Evolutionary conservation across 1,139 yeast genomes (phyloP).

Genomic region (Kazachstania sp.): DNA sequence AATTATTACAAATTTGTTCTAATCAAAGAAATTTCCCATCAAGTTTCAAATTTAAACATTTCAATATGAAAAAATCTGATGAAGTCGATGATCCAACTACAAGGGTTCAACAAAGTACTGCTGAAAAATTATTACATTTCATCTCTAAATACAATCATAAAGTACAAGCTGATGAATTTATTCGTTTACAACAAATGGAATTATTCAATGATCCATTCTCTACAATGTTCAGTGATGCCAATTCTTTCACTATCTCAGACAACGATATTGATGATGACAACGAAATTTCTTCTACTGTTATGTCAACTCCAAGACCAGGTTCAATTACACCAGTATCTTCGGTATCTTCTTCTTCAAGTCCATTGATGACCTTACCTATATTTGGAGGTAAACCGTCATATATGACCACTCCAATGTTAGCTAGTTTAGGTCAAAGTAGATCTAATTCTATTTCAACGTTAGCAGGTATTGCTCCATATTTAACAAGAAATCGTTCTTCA

Average conservation of each 20-base stretch:
- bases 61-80: conserved; percentile 4
- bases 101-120: not conserved
- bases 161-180: conserved; percentile 17
- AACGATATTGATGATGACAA: conserved; percentile 1
- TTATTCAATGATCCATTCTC: conserved; percentile 8
- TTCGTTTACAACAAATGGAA: conserved; percentile 14
- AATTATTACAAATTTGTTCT: conserved; percentile 12
- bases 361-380: not conserved
- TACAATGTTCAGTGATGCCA: not conserved
- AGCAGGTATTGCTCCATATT: not conserved
- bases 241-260: not conserved
- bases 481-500: conserved; percentile 2
- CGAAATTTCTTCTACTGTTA: not conserved
- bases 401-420: not conserved
- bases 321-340: conserved; percentile 3
- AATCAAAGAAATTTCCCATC: conserved; percentile 20
- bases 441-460: conserved; percentile 2
- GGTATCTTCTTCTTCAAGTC: conserved; percentile 5
- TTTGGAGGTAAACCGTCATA: not conserved
- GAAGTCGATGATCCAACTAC: conserved; percentile 2
- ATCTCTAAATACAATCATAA: conserved; percentile 15
- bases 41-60: conserved; percentile 26
- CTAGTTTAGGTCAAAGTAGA: not conserved
- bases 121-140: conserved; percentile 9
- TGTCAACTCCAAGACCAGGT: conserved; percentile 4